Conservation (phyloP, 129 eudicot species). For the Artemisia annua region DNA sequence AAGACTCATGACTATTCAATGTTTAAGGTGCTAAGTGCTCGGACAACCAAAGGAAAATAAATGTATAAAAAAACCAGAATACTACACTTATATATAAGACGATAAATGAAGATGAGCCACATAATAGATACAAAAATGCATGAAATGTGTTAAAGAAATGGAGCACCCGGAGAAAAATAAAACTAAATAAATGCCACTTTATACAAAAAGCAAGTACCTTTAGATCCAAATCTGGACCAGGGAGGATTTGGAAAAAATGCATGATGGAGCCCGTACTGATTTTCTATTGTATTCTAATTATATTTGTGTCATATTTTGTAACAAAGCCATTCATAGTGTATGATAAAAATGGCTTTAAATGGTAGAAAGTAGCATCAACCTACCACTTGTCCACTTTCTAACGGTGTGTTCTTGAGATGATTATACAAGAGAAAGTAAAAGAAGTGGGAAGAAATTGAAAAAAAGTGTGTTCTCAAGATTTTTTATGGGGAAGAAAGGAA, state of each 20-base stretch:
- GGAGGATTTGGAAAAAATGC: slow-evolving; percentile 11
- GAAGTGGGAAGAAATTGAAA: no score
- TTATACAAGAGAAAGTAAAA: no score
- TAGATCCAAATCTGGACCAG: slow-evolving; percentile 27
- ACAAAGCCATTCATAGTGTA: slow-evolving; percentile 17
- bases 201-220: slow-evolving; percentile 19
- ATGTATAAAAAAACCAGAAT: neutral
- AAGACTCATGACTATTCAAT: slow-evolving; percentile 30
- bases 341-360: slow-evolving; percentile 11
- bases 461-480: no score
- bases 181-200: slow-evolving; percentile 6
- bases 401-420: no score
- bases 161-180: neutral
- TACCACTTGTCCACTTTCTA: no score
- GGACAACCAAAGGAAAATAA: slow-evolving; percentile 6
- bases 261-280: slow-evolving; percentile 29
- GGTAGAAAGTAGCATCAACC: neutral
- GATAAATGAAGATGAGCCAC: neutral
- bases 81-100: neutral
- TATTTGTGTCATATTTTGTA: slow-evolving; percentile 4
- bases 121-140: slow-evolving; percentile 3
- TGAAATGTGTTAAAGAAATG: slow-evolving; percentile 1
- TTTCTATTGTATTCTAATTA: slow-evolving; percentile 5
- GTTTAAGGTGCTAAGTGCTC: slow-evolving; percentile 30
- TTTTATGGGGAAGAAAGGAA: no score